A percentile compares a stretch with the other conserved stretches of the same genome.
These are phyloP conservation scores for Hypoxylon sp. DNA, from an alignment of 2,329 filamentous ascomycete genomes.

Conservation along the genomic window DNA sequence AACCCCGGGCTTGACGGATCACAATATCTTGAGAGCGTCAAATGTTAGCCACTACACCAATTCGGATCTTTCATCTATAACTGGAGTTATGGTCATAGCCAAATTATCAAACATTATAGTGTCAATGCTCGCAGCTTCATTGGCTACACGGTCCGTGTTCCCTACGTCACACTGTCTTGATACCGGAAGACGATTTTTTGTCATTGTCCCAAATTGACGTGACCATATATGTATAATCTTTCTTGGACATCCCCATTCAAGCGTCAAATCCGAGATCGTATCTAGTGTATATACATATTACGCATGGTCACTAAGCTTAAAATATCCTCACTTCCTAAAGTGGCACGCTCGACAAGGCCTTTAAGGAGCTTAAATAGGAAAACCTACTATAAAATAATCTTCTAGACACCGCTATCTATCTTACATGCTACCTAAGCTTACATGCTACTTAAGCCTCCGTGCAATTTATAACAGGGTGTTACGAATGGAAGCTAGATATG, in stretches of 20 bases:
- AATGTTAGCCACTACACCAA: constrained; percentile 57
- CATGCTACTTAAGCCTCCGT: no score
- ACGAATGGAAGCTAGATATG: no score
- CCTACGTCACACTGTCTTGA: neutral
- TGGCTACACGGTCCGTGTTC: neutral
- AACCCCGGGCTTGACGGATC: constrained; percentile 52
- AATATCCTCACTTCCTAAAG: no score
- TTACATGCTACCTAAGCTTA: no score
- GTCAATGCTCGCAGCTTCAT: neutral
- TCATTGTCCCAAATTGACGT: neutral
- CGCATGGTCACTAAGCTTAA: no score
- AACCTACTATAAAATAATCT: no score
- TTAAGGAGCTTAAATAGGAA: no score
- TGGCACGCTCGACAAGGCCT: no score
- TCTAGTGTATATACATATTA: neutral
- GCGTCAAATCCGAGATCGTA: neutral
- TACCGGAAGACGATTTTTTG: neutral
- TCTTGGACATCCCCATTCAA: neutral
- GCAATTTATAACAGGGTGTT: no score
- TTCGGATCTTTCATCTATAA: constrained; percentile 48
- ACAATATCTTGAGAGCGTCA: constrained; percentile 52
- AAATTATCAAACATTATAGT: neutral
- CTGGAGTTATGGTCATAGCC: no score
- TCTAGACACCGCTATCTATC: no score
- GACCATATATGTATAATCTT: neutral